Evolutionary conservation across 306 rosid genomes (phyloP), one percentile per base, ranked within the genome.

Genomic region (Lathyrus aphaca): DNA sequence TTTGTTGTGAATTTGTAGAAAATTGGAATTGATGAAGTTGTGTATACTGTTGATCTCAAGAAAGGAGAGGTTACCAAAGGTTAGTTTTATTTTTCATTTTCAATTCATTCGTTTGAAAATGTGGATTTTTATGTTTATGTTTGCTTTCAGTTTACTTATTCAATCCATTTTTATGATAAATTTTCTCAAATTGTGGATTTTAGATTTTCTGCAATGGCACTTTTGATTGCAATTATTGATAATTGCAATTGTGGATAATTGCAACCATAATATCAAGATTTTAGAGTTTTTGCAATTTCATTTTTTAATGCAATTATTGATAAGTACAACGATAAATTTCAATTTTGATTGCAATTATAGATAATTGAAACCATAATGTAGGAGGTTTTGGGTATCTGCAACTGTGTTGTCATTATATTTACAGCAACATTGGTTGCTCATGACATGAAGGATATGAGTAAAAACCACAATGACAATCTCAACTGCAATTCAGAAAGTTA

Each of bases 11-110:
- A 64, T 55, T 59, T 49, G 27, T 73, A 94, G 99, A 94, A 94
- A 87, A 46, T 94, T 64, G 99, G 99, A 69, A 18, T 83, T 72
- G 68, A 94, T 9, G 97, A 91, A 89, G 89, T 85, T 5, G 23
- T 73, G 27, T 94, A 87, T 51, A 82, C 84, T 1, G 82, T 94
- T 83, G 96, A 94, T 89, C 91, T 91, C 76, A 94, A 94, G 96
- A 87, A 87, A 66, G 96, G 95, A 64, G 84, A 84, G 53, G 95
- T 94, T 59, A 70, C 40, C 69, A 87, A 87, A 91, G 99, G 98
- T 90, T 79, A 6, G 86, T 70, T 42, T 18, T 12, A 17, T 16
- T 37, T 68, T 49, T 18, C 12, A 17, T 16, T 37, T 68, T 49
- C 51, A 15, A 12, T 51, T 50, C 0, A 29, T 14, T 32, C 48